Evolutionary conservation across 192 early-diverging fungal species (phyloP), one percentile per base, ranked within the genome.

Genomic region (Rhizophagus sp.): DNA sequence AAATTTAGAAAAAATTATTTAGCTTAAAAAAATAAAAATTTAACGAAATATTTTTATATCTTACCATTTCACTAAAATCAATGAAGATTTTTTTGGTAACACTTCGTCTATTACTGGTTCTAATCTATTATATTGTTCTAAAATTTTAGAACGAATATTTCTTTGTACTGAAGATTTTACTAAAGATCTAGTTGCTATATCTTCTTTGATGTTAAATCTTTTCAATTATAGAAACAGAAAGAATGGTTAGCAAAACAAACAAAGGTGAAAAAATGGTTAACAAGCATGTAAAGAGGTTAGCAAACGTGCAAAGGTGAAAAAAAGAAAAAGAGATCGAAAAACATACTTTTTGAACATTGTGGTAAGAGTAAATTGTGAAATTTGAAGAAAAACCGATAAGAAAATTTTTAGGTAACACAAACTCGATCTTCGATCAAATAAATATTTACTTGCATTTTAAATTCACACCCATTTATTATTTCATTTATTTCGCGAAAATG

Each of bases 161-260:
- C 97, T 91, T 79, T 96, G 94, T 24, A 96, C 94, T 34, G 98
- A 98, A 44, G 95, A 92, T 87, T 98, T 98, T 73, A 95, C 89
- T 82, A 95, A 92, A 68, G 93, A 94, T 82, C 97, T 95, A 80
- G 93, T 90, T 77, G 92, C 89, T 78, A 97, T 89, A 66, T 95
- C 92, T 66, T 96, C 93, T 80, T 91, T 93, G 71, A 93, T 83
- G 66, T 81, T 89, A 83, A 96, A 93, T 75, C 93, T 95, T 83
- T 57, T 15, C 2, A 34, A 2, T n/a, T n/a, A n/a, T n/a, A n/a
- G n/a, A n/a, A 36, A 36, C 2, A 36, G 34, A 36, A 36, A 36
- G 34, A 4, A 34, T 34, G 2, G 33, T 34, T 34, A 34, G n/a
- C n/a, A n/a, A n/a, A 30, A 30, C 30, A 30, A 30, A 1, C 30